phyloP scores from a whole-genome alignment of 495 filamentous ascomycete species.

The Hypoxylon trugodes region DNA sequence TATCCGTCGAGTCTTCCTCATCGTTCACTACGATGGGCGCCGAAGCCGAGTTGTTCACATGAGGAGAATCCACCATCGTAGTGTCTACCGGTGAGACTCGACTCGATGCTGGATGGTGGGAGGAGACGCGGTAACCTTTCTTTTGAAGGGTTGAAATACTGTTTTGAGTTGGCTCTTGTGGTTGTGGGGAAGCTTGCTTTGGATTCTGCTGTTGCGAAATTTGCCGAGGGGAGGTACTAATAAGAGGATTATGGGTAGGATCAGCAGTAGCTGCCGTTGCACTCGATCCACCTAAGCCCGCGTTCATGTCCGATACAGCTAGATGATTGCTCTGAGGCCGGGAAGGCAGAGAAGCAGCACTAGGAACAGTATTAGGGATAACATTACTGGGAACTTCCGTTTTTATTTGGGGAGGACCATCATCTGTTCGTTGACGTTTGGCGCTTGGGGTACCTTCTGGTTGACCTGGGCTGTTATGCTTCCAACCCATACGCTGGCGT shows the following conservation, averaged over 20 bases:
- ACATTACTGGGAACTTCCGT: conserved; percentile 24
- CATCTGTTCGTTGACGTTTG: conserved; percentile 39
- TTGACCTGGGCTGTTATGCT: conserved; percentile 27
- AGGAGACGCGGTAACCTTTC: conserved; percentile 43
- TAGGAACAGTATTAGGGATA: conserved; percentile 15
- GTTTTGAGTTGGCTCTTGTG: conserved; percentile 11
- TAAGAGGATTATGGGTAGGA: conserved; percentile 39
- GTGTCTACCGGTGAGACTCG: conserved; percentile 10
- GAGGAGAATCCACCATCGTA: conserved; percentile 2
- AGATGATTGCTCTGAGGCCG: conserved; percentile 39
- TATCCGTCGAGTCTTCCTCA: conserved; percentile 31
- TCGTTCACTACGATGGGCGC: conserved; percentile 41
- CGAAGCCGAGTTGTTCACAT: conserved; percentile 30
- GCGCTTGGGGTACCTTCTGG: conserved; percentile 24
- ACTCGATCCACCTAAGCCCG: conserved; percentile 41
- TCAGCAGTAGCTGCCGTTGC: conserved; percentile 46
- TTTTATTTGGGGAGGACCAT: background rate
- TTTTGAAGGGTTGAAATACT: conserved; percentile 37
- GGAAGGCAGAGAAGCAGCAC: conserved; percentile 31
- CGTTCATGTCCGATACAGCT: conserved; percentile 43
- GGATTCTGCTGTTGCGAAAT: too few species aligned
- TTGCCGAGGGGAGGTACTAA: background rate
- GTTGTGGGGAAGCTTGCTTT: background rate
- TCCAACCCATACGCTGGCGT: conserved; percentile 47
- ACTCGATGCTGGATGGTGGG: conserved; percentile 21